A percentile compares a stretch with the other conserved stretches of the same genome.
These are phyloP conservation scores for Dissophora ornata DNA, from an alignment of 192 early-diverging fungal genomes.

Conservation along the genomic window DNA sequence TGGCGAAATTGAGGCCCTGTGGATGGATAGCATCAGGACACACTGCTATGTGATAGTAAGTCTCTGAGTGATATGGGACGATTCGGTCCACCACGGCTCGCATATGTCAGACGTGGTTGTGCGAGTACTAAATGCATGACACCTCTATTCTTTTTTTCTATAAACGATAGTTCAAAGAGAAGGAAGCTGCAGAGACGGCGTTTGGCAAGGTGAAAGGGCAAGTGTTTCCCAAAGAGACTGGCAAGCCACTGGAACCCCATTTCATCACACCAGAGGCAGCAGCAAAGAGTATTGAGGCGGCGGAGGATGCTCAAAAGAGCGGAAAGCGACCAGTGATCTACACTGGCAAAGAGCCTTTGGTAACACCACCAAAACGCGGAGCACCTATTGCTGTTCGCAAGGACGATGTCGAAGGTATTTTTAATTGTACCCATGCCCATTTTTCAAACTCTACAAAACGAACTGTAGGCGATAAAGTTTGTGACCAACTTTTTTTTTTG, in stretches of 20 bases:
- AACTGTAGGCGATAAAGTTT: no score
- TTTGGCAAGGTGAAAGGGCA: slow-evolving; percentile 13
- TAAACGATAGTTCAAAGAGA: slow-evolving; percentile 22
- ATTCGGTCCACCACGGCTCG: no score
- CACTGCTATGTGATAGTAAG: slow-evolving; percentile 73
- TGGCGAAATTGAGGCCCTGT: slow-evolving; percentile 64
- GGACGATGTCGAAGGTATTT: slow-evolving; percentile 20
- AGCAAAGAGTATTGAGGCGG: slow-evolving; percentile 14
- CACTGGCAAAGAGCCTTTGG: slow-evolving; percentile 13
- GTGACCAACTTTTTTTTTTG: not conserved
- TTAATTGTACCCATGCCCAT: not conserved
- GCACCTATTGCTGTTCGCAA: slow-evolving; percentile 7
- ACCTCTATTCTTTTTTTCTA: not conserved
- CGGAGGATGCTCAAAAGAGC: slow-evolving; percentile 34
- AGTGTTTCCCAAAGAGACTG: slow-evolving; percentile 46
- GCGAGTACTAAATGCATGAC: no score
- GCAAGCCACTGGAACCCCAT: slow-evolving; percentile 23
- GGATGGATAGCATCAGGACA: slow-evolving; percentile 73
- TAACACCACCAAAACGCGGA: not conserved
- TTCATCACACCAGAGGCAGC: slow-evolving; percentile 37
- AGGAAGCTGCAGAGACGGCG: slow-evolving; percentile 21
- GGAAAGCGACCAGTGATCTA: slow-evolving; percentile 34
- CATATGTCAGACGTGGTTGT: no score
- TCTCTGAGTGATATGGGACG: not conserved
- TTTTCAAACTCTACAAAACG: no score